Base-by-base conservation (phyloP, 352 stramenopile species). In the Globisporangium okanoganense region DNA sequence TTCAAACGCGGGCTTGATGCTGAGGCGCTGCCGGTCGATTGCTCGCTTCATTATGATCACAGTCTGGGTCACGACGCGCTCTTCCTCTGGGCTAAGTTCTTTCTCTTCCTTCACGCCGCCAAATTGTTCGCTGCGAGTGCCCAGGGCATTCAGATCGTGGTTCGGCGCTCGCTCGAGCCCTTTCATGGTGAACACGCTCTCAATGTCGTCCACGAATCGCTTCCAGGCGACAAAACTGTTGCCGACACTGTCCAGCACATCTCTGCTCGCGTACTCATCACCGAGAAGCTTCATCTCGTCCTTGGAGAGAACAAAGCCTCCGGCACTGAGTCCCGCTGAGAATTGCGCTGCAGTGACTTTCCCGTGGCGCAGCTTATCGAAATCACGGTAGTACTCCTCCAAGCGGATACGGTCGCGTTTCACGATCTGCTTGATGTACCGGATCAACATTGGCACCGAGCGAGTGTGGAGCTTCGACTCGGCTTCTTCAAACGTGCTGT, bases 301-400 rank as follows among this genome's bases (percentile, higher is more conserved):
- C 2, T 71, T 75, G 13, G 67, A 83, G 18, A 94, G 29, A 1
- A 85, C 55, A 29, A 93, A 73, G 0, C 77, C 80, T 18, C 69
- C 76, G 18, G 79, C 69, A 41, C 83, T 75, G 16, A 94, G 61
- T 6, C 85, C 85, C 0, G 79, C 76, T 2, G 56, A 72, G 61
- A 92, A 93, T 49, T 94, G 83, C 0, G 81, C 65, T 3, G 58
- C 54, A 0, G 83, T 93, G 62, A 94, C 79, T 48, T 91, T 90
- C 20, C 82, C 79, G 24, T 93, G 82, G 2, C 85, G 83, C 0
- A 94, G 69, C 53, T 90, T 91, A 52, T 94, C 85, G 45, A 90
- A 94, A 52, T 94, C 85, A 5, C 85, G 83, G 50, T 91, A 94
- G 56, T 85, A 92, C 56, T 94, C 83, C 43, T 94, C 83, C 29